phyloP scores from a whole-genome alignment of 805 yeast genomes.

The Candida khao-thaluensis region DNA sequence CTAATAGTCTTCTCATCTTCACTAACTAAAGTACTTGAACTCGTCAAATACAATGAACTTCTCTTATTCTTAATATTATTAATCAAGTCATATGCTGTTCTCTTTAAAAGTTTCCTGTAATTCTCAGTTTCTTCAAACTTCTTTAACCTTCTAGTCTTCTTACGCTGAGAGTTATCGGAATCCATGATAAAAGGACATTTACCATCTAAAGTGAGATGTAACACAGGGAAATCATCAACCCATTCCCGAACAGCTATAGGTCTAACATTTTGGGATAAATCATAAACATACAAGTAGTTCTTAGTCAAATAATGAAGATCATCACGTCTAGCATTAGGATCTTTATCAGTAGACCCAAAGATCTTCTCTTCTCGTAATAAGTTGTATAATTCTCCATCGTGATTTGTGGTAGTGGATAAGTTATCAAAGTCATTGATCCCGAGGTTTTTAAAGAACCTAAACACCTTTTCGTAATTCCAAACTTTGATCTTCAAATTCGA shows the following conservation, averaged over 20 bases:
- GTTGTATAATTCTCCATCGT: slow-evolving; percentile 32
- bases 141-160: slow-evolving; percentile 37
- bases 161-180: slow-evolving; percentile 40
- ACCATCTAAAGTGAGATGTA: slow-evolving; percentile 65
- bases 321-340: slow-evolving; percentile 79
- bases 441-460: slow-evolving; percentile 69
- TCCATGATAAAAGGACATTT: slow-evolving; percentile 82
- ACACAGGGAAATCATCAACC: slow-evolving; percentile 54
- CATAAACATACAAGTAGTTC: slow-evolving; percentile 73
- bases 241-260: slow-evolving; percentile 86
- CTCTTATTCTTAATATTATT: slow-evolving; percentile 25
- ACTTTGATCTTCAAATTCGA: slow-evolving; percentile 63
- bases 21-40: slow-evolving; percentile 30
- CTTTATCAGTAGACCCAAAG: slow-evolving; percentile 85
- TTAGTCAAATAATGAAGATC: slow-evolving; percentile 80
- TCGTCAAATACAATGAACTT: slow-evolving; percentile 18
- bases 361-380: slow-evolving; percentile 81
- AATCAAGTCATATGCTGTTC: slow-evolving; percentile 34
- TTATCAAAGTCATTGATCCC: slow-evolving; percentile 35
- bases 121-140: slow-evolving; percentile 42
- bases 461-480: slow-evolving; percentile 85
- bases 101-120: slow-evolving; percentile 38
- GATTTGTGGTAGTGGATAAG: slow-evolving; percentile 1
- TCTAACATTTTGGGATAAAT: slow-evolving; percentile 69
- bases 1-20: slow-evolving; percentile 12